Conservation (phyloP, 768 basidiomycete species). For the Tricholoma furcatifolium region DNA sequence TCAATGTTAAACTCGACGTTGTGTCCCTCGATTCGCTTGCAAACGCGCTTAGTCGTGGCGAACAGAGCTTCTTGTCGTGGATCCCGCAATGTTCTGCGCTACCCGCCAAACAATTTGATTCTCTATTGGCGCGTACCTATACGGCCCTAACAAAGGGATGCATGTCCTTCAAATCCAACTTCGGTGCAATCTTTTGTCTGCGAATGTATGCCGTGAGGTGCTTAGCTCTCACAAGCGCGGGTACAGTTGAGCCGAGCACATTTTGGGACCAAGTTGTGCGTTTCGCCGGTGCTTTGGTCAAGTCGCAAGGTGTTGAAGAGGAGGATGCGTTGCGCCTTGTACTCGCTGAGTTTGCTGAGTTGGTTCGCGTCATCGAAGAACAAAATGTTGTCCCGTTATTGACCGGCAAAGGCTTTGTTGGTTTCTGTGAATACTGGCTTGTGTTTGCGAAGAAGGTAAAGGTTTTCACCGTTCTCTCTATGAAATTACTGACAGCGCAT, state of each 20-base stretch:
- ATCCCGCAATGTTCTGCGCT: constrained; percentile 40
- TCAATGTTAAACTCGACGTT: constrained; percentile 22
- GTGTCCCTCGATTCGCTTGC: constrained; percentile 24
- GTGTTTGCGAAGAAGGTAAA: constrained; percentile 61
- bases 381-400: constrained; percentile 40
- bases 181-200: constrained; percentile 28
- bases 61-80: constrained; percentile 48
- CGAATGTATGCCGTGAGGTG: constrained; percentile 49
- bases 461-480: not conserved
- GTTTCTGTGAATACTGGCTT: constrained; percentile 74
- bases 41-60: constrained; percentile 26
- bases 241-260: constrained; percentile 46
- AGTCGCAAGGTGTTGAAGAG: constrained; percentile 27
- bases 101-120: constrained; percentile 54
- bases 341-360: constrained; percentile 39
- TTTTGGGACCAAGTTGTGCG: constrained; percentile 74
- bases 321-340: constrained; percentile 35
- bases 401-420: constrained; percentile 50
- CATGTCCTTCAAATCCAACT: constrained; percentile 18
- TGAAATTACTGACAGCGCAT: not conserved
- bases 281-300: constrained; percentile 45
- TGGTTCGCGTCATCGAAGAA: constrained; percentile 40
- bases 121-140: constrained; percentile 60
- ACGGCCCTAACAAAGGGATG: constrained; percentile 47
- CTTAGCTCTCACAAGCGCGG: constrained; percentile 42